These are phyloP conservation scores for Lippia alba DNA, from an alignment of 305 asterid species.

Conservation along the genomic window DNA sequence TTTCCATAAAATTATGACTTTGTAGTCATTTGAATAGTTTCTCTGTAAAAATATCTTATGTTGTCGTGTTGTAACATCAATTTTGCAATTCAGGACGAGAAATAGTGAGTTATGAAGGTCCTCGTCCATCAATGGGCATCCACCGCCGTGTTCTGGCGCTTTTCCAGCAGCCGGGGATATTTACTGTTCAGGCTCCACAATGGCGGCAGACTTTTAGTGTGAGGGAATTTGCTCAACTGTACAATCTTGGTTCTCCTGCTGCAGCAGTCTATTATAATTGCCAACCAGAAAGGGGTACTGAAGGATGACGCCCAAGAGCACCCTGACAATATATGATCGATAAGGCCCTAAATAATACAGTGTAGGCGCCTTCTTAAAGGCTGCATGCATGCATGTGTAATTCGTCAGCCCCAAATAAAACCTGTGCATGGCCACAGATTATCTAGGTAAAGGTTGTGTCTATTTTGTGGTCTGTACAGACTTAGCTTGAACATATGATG, in stretches of 20 bases:
- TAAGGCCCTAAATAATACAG: not conserved
- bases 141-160: slow-evolving; percentile 61
- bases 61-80: not conserved
- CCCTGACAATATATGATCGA: not conserved
- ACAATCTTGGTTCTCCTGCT: slow-evolving; percentile 61
- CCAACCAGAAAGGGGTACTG: slow-evolving; percentile 63
- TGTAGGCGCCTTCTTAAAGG: not conserved
- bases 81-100: slow-evolving; percentile 51
- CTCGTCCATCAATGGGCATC: slow-evolving; percentile 65
- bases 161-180: slow-evolving; percentile 52
- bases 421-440: no score
- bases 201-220: slow-evolving; percentile 57
- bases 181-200: slow-evolving; percentile 42
- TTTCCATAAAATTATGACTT: no score
- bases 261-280: slow-evolving; percentile 63
- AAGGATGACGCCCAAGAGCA: slow-evolving; percentile 45
- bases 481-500: no score
- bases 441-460: no score
- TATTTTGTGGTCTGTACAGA: no score
- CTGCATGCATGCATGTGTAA: no score
- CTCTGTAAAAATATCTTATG: not conserved
- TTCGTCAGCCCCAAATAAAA: not conserved
- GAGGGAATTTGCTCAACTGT: slow-evolving; percentile 48
- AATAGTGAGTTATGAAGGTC: slow-evolving; percentile 56
- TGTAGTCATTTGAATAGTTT: not conserved